phyloP scores from a whole-genome alignment of 306 rosid species.

The Castanea mollissima region DNA sequence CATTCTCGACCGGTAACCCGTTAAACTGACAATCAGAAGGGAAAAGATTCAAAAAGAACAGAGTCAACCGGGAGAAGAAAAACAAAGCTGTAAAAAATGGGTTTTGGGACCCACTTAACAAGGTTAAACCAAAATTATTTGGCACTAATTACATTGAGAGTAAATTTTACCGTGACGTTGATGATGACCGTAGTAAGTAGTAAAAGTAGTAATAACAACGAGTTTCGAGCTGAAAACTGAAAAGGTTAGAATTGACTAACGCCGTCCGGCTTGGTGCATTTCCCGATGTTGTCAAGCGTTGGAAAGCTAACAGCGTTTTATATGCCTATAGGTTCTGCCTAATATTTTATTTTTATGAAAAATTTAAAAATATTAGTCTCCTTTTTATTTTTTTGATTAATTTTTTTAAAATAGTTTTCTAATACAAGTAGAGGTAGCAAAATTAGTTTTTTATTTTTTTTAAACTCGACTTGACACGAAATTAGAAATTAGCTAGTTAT shows the following conservation, averaged over 20 bases:
- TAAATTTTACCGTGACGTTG: conserved; percentile 14
- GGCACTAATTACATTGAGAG: conserved; percentile 8
- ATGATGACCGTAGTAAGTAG: neutral
- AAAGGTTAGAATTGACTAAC: conserved; percentile 16
- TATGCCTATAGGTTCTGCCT: too few species aligned
- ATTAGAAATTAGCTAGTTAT: neutral
- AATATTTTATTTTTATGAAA: too few species aligned
- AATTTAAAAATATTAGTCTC: too few species aligned
- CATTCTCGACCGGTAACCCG: conserved; percentile 6
- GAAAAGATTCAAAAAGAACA: neutral
- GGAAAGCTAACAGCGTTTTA: conserved; percentile 17
- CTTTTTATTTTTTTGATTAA: too few species aligned
- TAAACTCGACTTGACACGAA: fast-evolving
- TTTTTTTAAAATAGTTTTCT: neutral
- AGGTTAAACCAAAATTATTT: conserved; percentile 24
- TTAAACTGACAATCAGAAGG: neutral
- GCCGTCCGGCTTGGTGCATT: conserved; percentile 6
- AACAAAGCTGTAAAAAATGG: neutral
- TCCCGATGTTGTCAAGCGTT: neutral
- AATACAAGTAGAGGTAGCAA: too few species aligned
- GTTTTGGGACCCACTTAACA: conserved; percentile 15
- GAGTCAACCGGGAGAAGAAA: conserved; percentile 19
- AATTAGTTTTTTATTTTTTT: too few species aligned
- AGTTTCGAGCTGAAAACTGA: conserved; percentile 16
- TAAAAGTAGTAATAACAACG: too few species aligned